Evolutionary conservation across 1,284 basidiomycete genomes (phyloP), one percentile per base, ranked within the genome.

Genomic region (Puccinia novopanici): DNA sequence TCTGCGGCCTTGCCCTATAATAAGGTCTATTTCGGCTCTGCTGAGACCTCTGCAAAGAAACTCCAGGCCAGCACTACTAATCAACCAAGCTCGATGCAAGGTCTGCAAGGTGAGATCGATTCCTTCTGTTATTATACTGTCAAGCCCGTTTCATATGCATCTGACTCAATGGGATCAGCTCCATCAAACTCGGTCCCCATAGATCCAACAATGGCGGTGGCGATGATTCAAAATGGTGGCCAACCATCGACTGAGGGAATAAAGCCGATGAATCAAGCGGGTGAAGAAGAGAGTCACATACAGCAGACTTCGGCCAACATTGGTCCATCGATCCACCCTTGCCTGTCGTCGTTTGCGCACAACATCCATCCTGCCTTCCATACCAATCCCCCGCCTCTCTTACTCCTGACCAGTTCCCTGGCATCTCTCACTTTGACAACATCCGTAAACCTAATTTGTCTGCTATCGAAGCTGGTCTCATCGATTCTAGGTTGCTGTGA

Each of bases 1-100:
- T 57, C 59, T 61, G 55, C 74, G 27, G 74, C 27, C 37, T 27
- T 75, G 30, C 74, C 74, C 65, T 75, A 75, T 48, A 34, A 55
- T 2, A 61, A 48, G 40, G 74, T 75, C 19, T 75, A 50, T 57
- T 75, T 75, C 50, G 74, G 57, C 17, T 45, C 74, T 5, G 65
- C n/a, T 42, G 65, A 68, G 65, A 37, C n/a, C 13, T 24, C n/a
- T 45, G 22, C 37, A 6, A 48, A 68, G 65, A 68, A 68, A 68
- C 8, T 61, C 30, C 12, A 52, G 50, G 50, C 50, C 50, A 52
- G 50, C 19, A 10, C 50, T 52, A 52, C 4, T 52, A 52, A 52
- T 52, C 50, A 52, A 22, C 50, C 9, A 52, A 19, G 50, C 50
- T 52, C 50, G 4, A 22, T 17, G 9, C 50, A 52, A 52, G 50